These are phyloP conservation scores for Paralagenidium karlingii DNA, from an alignment of 352 stramenopile genomes.

Conservation along the genomic window DNA sequence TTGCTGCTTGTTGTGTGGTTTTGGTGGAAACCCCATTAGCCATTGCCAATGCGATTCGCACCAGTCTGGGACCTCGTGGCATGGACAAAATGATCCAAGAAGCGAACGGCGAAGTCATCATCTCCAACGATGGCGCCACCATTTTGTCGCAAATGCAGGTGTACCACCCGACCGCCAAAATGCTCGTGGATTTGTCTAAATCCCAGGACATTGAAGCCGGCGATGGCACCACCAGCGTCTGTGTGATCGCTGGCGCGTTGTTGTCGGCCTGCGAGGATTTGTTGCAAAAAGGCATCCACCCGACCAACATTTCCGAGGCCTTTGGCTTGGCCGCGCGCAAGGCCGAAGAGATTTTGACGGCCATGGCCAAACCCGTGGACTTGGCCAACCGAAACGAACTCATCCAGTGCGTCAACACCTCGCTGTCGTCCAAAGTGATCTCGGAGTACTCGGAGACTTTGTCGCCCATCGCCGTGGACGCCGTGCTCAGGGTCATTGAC, in stretches of 20 bases:
- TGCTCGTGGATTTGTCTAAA: conserved; percentile 99
- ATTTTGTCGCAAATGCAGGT: conserved; percentile 98
- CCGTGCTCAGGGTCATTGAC: conserved; percentile 96
- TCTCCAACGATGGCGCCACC: conserved; percentile 99
- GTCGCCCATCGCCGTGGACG: conserved; percentile 97
- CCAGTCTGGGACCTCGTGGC: conserved; percentile 93
- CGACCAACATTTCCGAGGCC: conserved; percentile 94
- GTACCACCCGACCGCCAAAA: conserved; percentile 99
- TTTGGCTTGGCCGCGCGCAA: conserved; percentile 90
- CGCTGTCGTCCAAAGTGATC: conserved; percentile 95
- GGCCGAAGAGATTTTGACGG: conserved; percentile 81
- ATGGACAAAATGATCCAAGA: conserved; percentile 99
- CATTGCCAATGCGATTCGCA: conserved; percentile 97
- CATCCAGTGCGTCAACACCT: conserved; percentile 97
- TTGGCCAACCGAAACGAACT: conserved; percentile 91
- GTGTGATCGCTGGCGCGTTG: conserved; percentile 97
- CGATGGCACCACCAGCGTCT: conserved; percentile 96
- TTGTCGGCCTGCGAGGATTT: conserved; percentile 91
- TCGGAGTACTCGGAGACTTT: conserved; percentile 95
- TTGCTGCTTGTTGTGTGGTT: background rate
- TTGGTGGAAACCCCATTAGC: too few species aligned
- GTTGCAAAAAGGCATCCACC: conserved; percentile 94
- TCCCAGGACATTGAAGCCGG: conserved; percentile 99
- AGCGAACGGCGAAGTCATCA: conserved; percentile 96
- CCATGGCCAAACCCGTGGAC: conserved; percentile 88